Conservation (phyloP, 2,329 filamentous ascomycete species). For the Alternaria incomplexa region DNA sequence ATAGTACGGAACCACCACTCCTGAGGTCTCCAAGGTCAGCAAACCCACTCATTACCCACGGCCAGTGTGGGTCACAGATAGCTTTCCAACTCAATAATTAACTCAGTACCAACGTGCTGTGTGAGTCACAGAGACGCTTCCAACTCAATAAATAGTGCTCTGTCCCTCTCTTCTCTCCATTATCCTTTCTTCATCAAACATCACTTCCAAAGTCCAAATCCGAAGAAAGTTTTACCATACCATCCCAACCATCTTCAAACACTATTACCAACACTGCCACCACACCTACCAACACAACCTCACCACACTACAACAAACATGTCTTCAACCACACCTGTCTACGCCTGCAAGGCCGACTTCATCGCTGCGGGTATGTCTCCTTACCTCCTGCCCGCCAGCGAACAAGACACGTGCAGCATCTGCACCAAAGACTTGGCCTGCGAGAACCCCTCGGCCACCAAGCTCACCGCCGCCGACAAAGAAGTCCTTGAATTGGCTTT, state of each 20-base stretch:
- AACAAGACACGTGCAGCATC: neutral
- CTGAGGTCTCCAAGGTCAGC: neutral
- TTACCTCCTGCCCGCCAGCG: neutral
- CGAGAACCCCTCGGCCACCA: neutral
- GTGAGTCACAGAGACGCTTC: neutral
- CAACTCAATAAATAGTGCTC: neutral
- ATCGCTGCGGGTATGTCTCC: neutral
- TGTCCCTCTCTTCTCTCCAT: neutral
- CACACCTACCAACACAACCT: neutral
- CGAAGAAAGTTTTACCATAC: neutral
- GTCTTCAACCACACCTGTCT: neutral
- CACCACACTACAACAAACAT: neutral
- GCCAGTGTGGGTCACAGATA: neutral
- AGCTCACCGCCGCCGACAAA: neutral
- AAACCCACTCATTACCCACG: neutral
- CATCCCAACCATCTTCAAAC: neutral
- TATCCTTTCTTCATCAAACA: neutral
- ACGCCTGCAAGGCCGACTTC: neutral
- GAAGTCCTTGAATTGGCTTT: neutral
- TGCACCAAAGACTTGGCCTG: slow-evolving; percentile 1
- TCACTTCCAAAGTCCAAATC: neutral
- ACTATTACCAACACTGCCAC: neutral
- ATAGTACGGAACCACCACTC: neutral
- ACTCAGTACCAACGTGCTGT: neutral
- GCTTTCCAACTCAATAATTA: neutral